phyloP scores from a whole-genome alignment of 768 basidiomycete genomes.

The Serpula lacrymans region DNA sequence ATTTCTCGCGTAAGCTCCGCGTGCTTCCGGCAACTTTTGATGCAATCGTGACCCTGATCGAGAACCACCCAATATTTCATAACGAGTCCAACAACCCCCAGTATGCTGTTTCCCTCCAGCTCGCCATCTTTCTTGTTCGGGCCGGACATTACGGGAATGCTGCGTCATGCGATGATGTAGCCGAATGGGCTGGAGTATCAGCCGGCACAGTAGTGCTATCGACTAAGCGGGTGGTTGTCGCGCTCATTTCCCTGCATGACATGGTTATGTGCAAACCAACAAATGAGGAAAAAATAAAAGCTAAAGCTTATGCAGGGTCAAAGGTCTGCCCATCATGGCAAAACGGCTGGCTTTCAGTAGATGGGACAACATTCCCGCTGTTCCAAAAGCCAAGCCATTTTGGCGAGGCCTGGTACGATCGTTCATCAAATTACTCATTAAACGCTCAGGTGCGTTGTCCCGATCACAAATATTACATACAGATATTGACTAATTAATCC shows the following conservation, averaged over 20 bases:
- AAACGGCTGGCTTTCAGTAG: conserved; percentile 35
- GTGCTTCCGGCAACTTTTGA: no score
- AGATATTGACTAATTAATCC: conserved; percentile 3
- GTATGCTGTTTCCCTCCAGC: conserved; percentile 25
- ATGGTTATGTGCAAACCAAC: conserved; percentile 25
- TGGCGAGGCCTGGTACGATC: conserved; percentile 33
- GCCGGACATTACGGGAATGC: conserved; percentile 29
- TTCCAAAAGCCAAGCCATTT: conserved; percentile 24
- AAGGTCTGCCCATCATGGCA: no score
- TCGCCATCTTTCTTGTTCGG: conserved; percentile 27
- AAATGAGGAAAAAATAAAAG: conserved; percentile 28
- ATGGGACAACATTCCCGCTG: conserved; percentile 32
- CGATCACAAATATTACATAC: neutral
- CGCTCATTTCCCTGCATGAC: conserved; percentile 29
- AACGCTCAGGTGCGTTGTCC: no score
- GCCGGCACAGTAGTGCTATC: conserved; percentile 27
- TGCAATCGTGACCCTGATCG: no score
- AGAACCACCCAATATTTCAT: conserved; percentile 24
- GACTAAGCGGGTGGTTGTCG: conserved; percentile 25
- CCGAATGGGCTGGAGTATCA: conserved; percentile 21
- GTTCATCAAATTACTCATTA: conserved; percentile 34
- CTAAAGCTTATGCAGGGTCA: conserved; percentile 29
- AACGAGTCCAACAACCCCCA: conserved; percentile 27
- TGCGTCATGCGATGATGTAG: conserved; percentile 26
- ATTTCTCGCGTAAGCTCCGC: no score